Percentiles rank a stretch among this genome's conserved stretches.
Evolutionary conservation across 495 filamentous ascomycete genomes (phyloP).

Genomic region (Penicillium coprophilum): DNA sequence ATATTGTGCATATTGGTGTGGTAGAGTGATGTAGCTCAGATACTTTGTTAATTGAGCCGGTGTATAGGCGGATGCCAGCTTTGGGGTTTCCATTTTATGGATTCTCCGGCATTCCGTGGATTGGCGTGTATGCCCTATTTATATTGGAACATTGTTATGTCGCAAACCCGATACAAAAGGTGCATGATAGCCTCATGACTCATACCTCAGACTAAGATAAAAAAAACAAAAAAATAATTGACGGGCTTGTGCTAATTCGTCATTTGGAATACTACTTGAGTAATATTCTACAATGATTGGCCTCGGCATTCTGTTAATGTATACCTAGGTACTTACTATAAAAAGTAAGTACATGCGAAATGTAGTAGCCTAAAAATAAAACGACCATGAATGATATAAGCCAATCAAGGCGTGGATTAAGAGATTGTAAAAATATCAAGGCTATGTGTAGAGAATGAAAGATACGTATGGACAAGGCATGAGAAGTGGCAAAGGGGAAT

Average conservation of each 20-base stretch:
- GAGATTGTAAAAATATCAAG: not conserved
- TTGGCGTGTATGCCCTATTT: not conserved
- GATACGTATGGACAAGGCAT: not conserved
- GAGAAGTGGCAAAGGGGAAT: conserved; percentile 4
- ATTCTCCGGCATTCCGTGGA: not conserved
- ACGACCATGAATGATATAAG: not conserved
- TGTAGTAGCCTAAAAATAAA: too few species aligned
- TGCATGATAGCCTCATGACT: not conserved
- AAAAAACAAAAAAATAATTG: too few species aligned
- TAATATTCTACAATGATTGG: not conserved
- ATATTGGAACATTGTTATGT: not conserved
- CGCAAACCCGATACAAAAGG: not conserved
- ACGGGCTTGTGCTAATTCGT: not conserved
- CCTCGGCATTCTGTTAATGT: not conserved
- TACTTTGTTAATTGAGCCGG: conserved; percentile 25
- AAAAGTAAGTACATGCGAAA: not conserved
- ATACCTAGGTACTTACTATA: not conserved
- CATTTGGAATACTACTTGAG: not conserved
- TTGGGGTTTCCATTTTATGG: conserved; percentile 6
- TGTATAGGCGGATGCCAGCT: conserved; percentile 18
- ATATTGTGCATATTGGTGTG: conserved; percentile 21
- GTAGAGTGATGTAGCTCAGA: conserved; percentile 24
- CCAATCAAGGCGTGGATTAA: not conserved
- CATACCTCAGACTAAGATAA: not conserved
- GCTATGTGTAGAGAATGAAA: not conserved